Evolutionary conservation across 768 basidiomycete genomes (phyloP), one percentile per base, ranked within the genome.

Genomic region (Xerocomellus intermedius): DNA sequence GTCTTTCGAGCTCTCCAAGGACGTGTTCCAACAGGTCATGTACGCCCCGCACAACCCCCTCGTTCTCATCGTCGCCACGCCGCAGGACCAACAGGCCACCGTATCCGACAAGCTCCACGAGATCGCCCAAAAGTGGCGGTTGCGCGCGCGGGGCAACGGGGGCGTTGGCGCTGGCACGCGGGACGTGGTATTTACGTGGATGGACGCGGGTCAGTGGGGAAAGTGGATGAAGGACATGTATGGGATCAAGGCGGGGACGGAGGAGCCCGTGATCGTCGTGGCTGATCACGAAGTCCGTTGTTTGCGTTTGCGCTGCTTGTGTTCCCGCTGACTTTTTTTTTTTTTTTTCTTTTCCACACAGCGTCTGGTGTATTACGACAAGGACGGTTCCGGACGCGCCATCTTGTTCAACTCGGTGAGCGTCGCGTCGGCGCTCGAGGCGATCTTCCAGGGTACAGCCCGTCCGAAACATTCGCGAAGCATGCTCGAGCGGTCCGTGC

Each of bases 201-300:
- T 97, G 83, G 92, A 99, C 65, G 82, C 77, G 2, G 84, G 83
- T 24, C 81, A 79, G 70, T 98, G 96, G 94, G 78, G 72, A 24
- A 85, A 81, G 48, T 98, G 94, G 94, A 75, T 96, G 74, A 93
- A 91, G 77, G 86, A 84, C 62, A 93, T 93, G 85, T 98, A 98
- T 73, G 86, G 87, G 28, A 75, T 94, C 61, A 75, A 70, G 59
- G 54, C 59, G 9, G 59, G 46, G 8, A 50, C 55, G 0, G 68
- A 67, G 0, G 68, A 67, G 22, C 70, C 73, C 8, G 62, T 61
- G 12, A 77, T 92, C 22, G 78, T 96, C n/a, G 80, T 97, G 53
- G 81, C 88, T 2, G 89, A 95, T 69, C 93, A 96, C 57, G 74
- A 79, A 66, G 53, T 54, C 36, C 1, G 52, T 30, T 17, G 21